Percentiles rank a stretch among this genome's conserved stretches.
phyloP scores from a whole-genome alignment of 805 yeast genomes.

The Metschnikowia sp. region DNA sequence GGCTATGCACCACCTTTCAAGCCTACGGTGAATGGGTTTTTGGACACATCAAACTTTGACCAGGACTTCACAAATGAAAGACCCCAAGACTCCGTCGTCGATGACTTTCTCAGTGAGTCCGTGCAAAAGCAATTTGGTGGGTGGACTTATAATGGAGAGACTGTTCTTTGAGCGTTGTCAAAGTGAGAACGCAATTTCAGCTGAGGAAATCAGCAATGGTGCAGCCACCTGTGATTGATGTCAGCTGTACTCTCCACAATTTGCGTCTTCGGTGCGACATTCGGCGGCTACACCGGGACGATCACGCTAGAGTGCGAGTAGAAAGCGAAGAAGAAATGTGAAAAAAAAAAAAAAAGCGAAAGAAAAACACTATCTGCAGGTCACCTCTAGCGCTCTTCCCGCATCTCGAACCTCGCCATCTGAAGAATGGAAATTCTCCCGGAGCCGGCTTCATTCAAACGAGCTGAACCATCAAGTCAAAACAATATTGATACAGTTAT shows the following conservation, averaged over 20 bases:
- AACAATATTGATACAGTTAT: no score
- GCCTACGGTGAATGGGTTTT: conserved; percentile 80
- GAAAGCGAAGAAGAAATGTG: neutral
- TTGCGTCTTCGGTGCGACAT: conserved; percentile 5
- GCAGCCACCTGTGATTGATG: neutral
- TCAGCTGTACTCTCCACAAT: neutral
- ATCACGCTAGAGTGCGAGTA: neutral
- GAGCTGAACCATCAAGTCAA: no score
- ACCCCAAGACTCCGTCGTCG: conserved; percentile 94
- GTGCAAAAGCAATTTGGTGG: conserved; percentile 99
- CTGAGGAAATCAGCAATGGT: no score
- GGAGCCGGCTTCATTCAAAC: neutral
- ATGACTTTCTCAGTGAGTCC: conserved; percentile 84
- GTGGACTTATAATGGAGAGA: conserved; percentile 89
- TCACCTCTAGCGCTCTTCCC: neutral
- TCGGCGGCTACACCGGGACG: conserved; percentile 1
- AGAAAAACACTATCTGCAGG: conserved; percentile 1
- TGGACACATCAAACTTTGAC: conserved; percentile 93
- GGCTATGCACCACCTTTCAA: conserved; percentile 94
- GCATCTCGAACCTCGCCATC: conserved; percentile 9
- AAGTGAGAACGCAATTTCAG: no score
- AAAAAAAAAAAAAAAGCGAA: neutral
- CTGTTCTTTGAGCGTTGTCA: conserved; percentile 15
- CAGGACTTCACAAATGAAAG: conserved; percentile 87
- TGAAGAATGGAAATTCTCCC: conserved; percentile 4